A percentile compares a stretch with the other conserved stretches of the same genome.
Conservation (phyloP, 148 eudicot genomes). For the Limonium bicolor region DNA sequence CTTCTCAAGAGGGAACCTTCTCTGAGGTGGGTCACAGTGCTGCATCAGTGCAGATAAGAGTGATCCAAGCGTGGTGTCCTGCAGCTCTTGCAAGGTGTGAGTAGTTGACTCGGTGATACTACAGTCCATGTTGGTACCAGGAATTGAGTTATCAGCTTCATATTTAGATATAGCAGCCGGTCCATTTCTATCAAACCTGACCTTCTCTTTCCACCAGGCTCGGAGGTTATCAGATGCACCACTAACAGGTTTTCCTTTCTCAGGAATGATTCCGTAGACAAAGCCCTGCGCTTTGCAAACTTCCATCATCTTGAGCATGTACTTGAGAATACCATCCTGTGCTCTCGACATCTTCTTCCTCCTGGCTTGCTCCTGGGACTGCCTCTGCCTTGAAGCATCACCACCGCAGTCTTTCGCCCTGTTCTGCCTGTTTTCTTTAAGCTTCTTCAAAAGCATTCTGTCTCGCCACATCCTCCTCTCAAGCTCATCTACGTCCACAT, state of each 20-base stretch:
- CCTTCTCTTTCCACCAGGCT: constrained; percentile 75
- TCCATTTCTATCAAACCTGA: constrained; percentile 49
- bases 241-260: constrained; percentile 62
- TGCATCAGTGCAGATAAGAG: constrained; percentile 59
- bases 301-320: constrained; percentile 72
- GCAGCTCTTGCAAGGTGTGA: constrained; percentile 47
- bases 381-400: constrained; percentile 31
- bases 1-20: constrained; percentile 55
- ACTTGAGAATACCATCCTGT: constrained; percentile 55
- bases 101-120: constrained; percentile 28
- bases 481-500: constrained; percentile 52
- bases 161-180: constrained; percentile 52
- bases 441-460: constrained; percentile 41
- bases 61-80: constrained; percentile 61
- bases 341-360: constrained; percentile 68
- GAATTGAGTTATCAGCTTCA: constrained; percentile 24
- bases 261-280: constrained; percentile 61
- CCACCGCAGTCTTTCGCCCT: constrained; percentile 10
- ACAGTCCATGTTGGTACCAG: constrained; percentile 24
- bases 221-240: constrained; percentile 66
- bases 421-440: constrained; percentile 26
- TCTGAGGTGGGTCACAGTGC: constrained; percentile 65
- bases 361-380: constrained; percentile 48
- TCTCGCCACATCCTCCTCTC: constrained; percentile 60
- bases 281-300: constrained; percentile 69